A percentile compares a stretch with the other conserved stretches of the same genome.
Conservation (phyloP, 768 basidiomycete species). For the Russula griseocarnosa region DNA sequence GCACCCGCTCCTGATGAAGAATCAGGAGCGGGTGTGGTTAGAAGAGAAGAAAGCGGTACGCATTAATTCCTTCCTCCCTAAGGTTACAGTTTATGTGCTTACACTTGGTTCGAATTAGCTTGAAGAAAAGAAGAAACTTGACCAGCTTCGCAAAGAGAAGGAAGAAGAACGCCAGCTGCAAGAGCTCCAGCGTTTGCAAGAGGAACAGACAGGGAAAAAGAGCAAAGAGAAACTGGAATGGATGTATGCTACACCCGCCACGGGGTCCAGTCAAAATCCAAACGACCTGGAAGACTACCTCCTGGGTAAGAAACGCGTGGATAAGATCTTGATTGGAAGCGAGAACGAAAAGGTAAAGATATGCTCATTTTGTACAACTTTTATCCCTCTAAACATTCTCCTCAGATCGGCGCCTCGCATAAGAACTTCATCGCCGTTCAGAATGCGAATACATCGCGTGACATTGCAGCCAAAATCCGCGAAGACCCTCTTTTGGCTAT, state of each 20-base stretch:
- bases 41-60: conserved; percentile 94
- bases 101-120: conserved; percentile 48
- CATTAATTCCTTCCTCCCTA: conserved; percentile 21
- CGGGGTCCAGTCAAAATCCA: conserved; percentile 77
- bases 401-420: conserved; percentile 76
- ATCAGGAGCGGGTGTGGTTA: conserved; percentile 99
- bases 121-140: conserved; percentile 97
- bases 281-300: conserved; percentile 97
- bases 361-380: conserved; percentile 15
- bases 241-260: conserved; percentile 99
- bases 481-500: conserved; percentile 97
- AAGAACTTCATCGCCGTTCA: conserved; percentile 93
- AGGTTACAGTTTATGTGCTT: background rate
- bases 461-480: conserved; percentile 88
- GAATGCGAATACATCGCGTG: conserved; percentile 86
- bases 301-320: conserved; percentile 95
- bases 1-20: conserved; percentile 97
- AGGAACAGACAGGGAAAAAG: conserved; percentile 93
- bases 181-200: conserved; percentile 92
- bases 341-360: conserved; percentile 78
- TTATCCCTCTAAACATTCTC: conserved; percentile 20
- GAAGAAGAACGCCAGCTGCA: conserved; percentile 97
- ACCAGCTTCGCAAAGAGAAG: conserved; percentile 94
- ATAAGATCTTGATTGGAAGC: conserved; percentile 88
- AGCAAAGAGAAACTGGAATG: conserved; percentile 93